Conservation (phyloP, 176 grass and related monocot species). For the Secale cereale region DNA sequence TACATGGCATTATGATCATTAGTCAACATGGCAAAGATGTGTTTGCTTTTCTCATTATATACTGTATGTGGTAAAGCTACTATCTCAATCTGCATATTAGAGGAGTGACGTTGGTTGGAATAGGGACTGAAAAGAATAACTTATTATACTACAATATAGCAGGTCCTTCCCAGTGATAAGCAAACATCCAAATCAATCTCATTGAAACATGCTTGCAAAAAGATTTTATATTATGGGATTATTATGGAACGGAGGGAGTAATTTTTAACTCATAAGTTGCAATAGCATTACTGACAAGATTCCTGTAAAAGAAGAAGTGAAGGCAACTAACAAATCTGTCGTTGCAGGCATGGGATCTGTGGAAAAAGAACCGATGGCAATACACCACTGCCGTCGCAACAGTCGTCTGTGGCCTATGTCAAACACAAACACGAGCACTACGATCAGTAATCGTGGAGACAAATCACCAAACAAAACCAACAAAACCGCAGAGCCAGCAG, state of each 20-base stretch:
- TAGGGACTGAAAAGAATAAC: background rate
- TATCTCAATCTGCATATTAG: background rate
- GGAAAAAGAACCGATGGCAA: conserved; percentile 69
- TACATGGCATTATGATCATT: background rate
- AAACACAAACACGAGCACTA: background rate
- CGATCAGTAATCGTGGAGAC: background rate
- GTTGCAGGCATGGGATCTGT: conserved; percentile 57
- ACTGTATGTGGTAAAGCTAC: background rate
- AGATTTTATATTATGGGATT: too few relatives aligned
- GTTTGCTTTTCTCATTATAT: background rate
- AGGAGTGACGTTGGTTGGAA: background rate
- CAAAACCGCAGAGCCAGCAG: background rate
- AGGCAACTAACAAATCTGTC: conserved; percentile 68
- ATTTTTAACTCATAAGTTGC: background rate
- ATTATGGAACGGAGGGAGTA: background rate
- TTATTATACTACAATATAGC: background rate
- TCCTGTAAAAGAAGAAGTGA: background rate
- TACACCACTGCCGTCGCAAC: conserved; percentile 49
- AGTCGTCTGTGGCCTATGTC: conserved; percentile 56
- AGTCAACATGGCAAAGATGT: background rate
- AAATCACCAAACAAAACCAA: background rate
- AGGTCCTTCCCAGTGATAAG: background rate
- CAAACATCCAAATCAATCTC: background rate
- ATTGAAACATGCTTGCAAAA: background rate
- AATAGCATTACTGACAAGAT: background rate